Evolutionary conservation across 2,329 filamentous ascomycete species (phyloP).

Genomic region (Ophiostoma ips): DNA sequence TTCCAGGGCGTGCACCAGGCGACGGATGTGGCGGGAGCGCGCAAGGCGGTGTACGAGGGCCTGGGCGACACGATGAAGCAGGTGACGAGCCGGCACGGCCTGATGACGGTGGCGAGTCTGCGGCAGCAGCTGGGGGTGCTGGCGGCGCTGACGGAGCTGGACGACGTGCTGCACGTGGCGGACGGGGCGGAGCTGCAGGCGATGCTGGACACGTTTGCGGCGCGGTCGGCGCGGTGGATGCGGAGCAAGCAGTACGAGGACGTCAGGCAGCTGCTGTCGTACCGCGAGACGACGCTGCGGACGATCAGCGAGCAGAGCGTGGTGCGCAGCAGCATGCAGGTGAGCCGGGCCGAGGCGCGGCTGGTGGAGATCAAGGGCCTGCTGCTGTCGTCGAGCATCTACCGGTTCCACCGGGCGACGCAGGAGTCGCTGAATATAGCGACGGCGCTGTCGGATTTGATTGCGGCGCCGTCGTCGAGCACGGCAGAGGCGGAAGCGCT

Average conservation of each 20-base stretch:
- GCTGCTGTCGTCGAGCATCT: slow-evolving; percentile 59
- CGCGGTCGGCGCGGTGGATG: slow-evolving; percentile 66
- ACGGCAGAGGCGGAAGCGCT: too few species aligned
- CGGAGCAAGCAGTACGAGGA: slow-evolving; percentile 49
- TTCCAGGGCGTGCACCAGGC: slow-evolving; percentile 68
- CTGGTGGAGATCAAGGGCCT: slow-evolving; percentile 65
- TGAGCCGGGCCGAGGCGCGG: slow-evolving; percentile 50
- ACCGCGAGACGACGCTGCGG: slow-evolving; percentile 69
- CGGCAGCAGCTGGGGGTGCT: slow-evolving; percentile 46
- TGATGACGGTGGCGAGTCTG: slow-evolving; percentile 38
- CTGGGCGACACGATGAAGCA: slow-evolving; percentile 45
- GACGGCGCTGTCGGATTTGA: slow-evolving; percentile 66
- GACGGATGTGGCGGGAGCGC: slow-evolving; percentile 38
- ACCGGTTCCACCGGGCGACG: slow-evolving; percentile 63
- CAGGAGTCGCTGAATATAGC: slow-evolving; percentile 81
- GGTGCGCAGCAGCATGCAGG: slow-evolving; percentile 44
- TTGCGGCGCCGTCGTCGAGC: slow-evolving; percentile 56
- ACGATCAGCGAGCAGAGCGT: slow-evolving; percentile 58
- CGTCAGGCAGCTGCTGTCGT: slow-evolving; percentile 67
- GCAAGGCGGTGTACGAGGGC: slow-evolving; percentile 47
- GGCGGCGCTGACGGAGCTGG: slow-evolving; percentile 66
- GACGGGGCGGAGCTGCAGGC: slow-evolving; percentile 46
- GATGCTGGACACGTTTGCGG: slow-evolving; percentile 48
- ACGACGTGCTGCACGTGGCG: slow-evolving; percentile 55
- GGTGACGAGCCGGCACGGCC: slow-evolving; percentile 33